Evolutionary conservation across 2,329 filamentous ascomycete genomes (phyloP).

Genomic region (Diaporthe australafricana): DNA sequence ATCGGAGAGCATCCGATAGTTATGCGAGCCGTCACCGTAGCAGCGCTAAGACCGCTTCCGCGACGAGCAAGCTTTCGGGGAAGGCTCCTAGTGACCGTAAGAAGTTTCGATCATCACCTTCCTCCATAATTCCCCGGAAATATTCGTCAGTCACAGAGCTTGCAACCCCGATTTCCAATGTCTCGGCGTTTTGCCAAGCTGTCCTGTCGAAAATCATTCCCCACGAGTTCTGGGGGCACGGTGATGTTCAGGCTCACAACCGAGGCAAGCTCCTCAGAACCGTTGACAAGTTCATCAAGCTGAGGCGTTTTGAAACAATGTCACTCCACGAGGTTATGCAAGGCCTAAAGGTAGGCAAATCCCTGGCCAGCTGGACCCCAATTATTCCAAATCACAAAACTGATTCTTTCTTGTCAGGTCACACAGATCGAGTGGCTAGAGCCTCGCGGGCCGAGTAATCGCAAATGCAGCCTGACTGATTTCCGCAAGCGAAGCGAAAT

Average conservation of each 20-base stretch:
- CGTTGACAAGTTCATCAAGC: slow-evolving; percentile 80
- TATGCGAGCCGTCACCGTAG: slow-evolving; percentile 8
- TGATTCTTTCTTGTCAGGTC: slow-evolving; percentile 62
- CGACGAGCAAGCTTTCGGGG: slow-evolving; percentile 28
- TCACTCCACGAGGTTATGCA: slow-evolving; percentile 83
- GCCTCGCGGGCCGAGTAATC: slow-evolving; percentile 57
- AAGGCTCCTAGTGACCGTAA: slow-evolving; percentile 27
- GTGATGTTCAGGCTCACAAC: slow-evolving; percentile 68
- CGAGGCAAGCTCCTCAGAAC: slow-evolving; percentile 69
- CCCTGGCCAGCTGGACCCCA: slow-evolving; percentile 28
- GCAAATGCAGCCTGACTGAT: slow-evolving; percentile 78
- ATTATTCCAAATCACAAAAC: not conserved
- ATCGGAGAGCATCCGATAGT: not conserved
- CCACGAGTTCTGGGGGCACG: slow-evolving; percentile 77
- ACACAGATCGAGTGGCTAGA: slow-evolving; percentile 79
- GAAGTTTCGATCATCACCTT: slow-evolving; percentile 26
- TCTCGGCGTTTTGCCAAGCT: slow-evolving; percentile 90
- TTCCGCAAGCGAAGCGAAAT: slow-evolving; percentile 81
- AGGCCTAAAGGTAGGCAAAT: slow-evolving; percentile 74
- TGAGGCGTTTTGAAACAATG: slow-evolving; percentile 85
- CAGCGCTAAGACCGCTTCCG: slow-evolving; percentile 25
- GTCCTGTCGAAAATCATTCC: slow-evolving; percentile 80
- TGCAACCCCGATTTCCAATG: slow-evolving; percentile 73
- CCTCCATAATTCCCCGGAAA: slow-evolving; percentile 46
- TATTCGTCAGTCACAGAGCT: slow-evolving; percentile 69